Evolutionary conservation across 768 basidiomycete species (phyloP), one percentile per base, ranked within the genome.

Genomic region (Lanmaoa pseudosensibilis): DNA sequence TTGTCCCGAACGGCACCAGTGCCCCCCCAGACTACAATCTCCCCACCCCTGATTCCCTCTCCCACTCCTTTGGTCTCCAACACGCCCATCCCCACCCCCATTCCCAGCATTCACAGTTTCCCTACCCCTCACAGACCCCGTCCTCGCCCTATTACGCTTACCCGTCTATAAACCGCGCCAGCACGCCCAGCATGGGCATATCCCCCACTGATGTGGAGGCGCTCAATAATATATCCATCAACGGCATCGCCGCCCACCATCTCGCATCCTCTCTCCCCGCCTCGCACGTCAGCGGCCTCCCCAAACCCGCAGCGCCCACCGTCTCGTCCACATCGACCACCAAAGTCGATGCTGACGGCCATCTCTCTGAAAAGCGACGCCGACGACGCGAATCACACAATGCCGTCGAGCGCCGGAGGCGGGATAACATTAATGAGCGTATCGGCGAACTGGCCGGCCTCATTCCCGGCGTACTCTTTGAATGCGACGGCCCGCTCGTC

Each of bases 371-470:
- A 74, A 95, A 95, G 70, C 75, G 93, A 3, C 75, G 92, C 2
- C 76, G 91, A 36, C 74, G 94, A 47, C 74, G 94, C 56, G 94
- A 95, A 73, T 87, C 85, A 9, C 94, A 97, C 69, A 97, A 97
- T 63, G 92, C 92, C 2, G 94, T 97, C 61, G 94, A 97, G 76
- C 78, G 94, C 18, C 74, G 94, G 27, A 67, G 94, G 57, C 72
- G 94, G 46, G 94, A 97, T 68, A 95, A 94, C 70, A 97, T 97
- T 71, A 97, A 97, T 73, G 94, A 97, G 75, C 92, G 93, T 73
- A 97, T 97, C 63, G 82, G 83, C 38, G 94, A 97, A 70, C 82
- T 97, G 2, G 89, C 94, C 19, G 88, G 88, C 21, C 78, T 97
- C 44, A 88, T 97, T 57, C 94, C 94, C 2, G 93, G 93, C 69